Evolutionary conservation across 305 asterid species (phyloP).

Genomic region (Solanum chacoense): DNA sequence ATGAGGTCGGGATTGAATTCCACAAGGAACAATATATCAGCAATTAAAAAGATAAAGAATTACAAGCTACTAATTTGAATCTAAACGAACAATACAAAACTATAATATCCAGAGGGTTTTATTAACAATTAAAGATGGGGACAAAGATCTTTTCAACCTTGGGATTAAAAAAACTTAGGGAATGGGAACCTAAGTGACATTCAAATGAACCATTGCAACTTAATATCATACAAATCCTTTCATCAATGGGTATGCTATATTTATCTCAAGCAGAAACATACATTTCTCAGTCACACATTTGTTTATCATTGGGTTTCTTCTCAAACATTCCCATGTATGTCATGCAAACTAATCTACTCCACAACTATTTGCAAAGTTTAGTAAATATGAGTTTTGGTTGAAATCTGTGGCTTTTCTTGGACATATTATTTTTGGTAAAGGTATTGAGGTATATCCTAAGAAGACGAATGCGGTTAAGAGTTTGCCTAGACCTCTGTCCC

Average conservation of each 20-base stretch:
- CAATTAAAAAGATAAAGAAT: too few species aligned
- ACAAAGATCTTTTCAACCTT: background rate
- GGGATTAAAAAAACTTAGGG: background rate
- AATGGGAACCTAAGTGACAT: background rate
- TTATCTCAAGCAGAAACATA: background rate
- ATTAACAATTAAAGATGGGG: background rate
- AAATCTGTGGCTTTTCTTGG: background rate
- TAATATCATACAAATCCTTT: background rate
- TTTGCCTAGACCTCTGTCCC: too few species aligned
- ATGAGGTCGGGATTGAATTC: background rate
- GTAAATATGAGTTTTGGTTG: background rate
- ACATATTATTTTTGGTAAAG: background rate
- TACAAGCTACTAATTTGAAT: background rate
- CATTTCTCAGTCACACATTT: background rate
- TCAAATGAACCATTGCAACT: background rate
- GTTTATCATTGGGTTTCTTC: background rate
- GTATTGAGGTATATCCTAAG: too few species aligned
- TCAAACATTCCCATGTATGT: background rate
- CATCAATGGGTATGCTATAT: background rate
- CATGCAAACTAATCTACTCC: background rate
- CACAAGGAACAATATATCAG: background rate
- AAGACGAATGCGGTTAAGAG: too few species aligned
- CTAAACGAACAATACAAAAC: background rate
- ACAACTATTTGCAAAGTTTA: background rate
- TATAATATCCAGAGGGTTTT: background rate